These are phyloP conservation scores for Xylariaceae sp. DNA, from an alignment of 2,329 filamentous ascomycete species.

Conservation along the genomic window DNA sequence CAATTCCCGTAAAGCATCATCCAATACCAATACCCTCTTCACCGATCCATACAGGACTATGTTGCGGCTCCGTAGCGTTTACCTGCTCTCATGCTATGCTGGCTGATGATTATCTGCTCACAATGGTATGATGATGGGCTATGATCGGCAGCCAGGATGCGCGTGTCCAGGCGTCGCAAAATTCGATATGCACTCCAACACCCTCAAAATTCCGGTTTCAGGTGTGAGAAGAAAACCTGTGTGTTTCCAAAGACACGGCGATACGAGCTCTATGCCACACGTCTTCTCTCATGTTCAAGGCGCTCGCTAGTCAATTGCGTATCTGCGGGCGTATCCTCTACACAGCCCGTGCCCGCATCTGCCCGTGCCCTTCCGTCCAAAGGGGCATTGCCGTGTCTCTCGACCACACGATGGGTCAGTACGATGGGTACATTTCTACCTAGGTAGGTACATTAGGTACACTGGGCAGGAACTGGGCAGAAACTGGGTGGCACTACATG, in stretches of 20 bases:
- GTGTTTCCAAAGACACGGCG: conserved; percentile 5
- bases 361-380: not conserved
- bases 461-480: too few species aligned
- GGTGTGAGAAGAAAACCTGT: not conserved
- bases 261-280: not conserved
- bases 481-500: conserved; percentile 1
- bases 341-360: not conserved
- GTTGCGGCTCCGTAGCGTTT: too few species aligned
- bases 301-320: conserved; percentile 1
- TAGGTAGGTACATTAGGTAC: too few species aligned
- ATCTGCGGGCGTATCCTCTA: not conserved
- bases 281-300: not conserved
- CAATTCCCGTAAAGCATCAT: not conserved
- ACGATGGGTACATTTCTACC: not conserved
- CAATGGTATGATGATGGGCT: not conserved
- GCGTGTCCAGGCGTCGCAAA: not conserved
- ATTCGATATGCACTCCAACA: not conserved
- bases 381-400: not conserved
- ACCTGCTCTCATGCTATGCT: too few species aligned
- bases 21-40: not conserved
- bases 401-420: not conserved
- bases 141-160: not conserved
- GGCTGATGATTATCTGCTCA: not conserved
- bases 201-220: not conserved
- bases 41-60: not conserved